These are phyloP conservation scores for Astragalus glycyphyllos DNA, from an alignment of 306 rosid species.

Conservation along the genomic window DNA sequence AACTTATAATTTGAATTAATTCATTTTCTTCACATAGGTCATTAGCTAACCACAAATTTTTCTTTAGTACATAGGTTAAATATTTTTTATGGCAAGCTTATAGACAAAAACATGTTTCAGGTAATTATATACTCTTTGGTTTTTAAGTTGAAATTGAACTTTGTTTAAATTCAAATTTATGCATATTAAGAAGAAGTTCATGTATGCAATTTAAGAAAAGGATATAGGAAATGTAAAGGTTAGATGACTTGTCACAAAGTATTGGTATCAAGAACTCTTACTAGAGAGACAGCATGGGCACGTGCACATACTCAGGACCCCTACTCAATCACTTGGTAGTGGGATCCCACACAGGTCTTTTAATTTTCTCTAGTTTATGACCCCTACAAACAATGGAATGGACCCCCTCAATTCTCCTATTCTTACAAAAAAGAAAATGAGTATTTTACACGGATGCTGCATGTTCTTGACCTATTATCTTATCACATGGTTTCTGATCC, in stretches of 20 bases:
- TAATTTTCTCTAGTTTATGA: conserved; percentile 42
- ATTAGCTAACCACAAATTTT: too few relatives aligned
- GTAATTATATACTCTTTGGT: background rate
- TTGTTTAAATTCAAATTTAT: too few relatives aligned
- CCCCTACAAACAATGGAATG: conserved; percentile 34
- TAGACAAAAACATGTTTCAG: too few relatives aligned
- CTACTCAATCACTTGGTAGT: conserved; percentile 30
- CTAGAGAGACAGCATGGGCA: conserved; percentile 45
- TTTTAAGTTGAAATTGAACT: too few relatives aligned
- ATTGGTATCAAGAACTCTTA: conserved; percentile 41
- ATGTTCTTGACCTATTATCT: conserved; percentile 51
- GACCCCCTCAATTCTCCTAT: conserved; percentile 35
- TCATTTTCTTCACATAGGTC: too few relatives aligned
- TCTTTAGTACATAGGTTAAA: too few relatives aligned
- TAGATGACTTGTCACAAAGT: conserved; percentile 45
- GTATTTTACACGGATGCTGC: conserved; percentile 68
- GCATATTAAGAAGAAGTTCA: too few relatives aligned
- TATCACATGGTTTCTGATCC: conserved; percentile 75
- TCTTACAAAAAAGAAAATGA: conserved; percentile 15
- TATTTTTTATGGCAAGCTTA: too few relatives aligned
- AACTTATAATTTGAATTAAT: background rate
- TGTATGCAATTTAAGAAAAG: too few relatives aligned
- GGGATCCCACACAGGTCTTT: conserved; percentile 46
- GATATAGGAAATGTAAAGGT: conserved; percentile 31
- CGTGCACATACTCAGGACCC: conserved; percentile 48